Evolutionary conservation across 805 yeast species (phyloP).

Genomic region (Priceomyces fermenticarens): DNA sequence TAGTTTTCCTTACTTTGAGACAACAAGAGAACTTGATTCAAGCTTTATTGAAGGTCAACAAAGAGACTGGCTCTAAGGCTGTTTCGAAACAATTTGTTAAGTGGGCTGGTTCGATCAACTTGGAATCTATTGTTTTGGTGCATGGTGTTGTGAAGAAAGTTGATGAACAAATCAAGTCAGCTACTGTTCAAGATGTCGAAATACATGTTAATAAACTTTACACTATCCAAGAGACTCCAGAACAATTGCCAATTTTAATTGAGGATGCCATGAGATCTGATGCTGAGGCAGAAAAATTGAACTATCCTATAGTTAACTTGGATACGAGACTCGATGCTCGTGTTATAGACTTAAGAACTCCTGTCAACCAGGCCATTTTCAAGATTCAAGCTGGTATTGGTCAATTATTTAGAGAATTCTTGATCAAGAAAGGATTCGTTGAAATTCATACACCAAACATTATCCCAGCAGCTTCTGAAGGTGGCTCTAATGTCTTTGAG

Average conservation of each 20-base stretch:
- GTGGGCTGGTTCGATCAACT: constrained; percentile 83
- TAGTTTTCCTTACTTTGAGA: constrained; percentile 87
- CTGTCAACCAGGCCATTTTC: constrained; percentile 96
- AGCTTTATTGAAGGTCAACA: constrained; percentile 76
- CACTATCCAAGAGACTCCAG: constrained; percentile 84
- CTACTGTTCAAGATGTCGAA: constrained; percentile 90
- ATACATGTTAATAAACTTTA: constrained; percentile 70
- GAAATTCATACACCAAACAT: constrained; percentile 97
- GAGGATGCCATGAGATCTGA: constrained; percentile 97
- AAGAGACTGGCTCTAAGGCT: constrained; percentile 43
- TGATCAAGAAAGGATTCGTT: constrained; percentile 62
- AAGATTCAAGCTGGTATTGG: constrained; percentile 89
- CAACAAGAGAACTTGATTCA: constrained; percentile 84
- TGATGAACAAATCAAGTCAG: constrained; percentile 82
- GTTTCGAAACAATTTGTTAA: constrained; percentile 95
- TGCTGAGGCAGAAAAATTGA: constrained; percentile 87
- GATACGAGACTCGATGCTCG: constrained; percentile 95
- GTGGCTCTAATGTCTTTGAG: constrained; percentile 96
- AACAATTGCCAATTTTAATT: constrained; percentile 86
- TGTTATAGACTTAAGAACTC: constrained; percentile 94
- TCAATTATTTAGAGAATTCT: constrained; percentile 83
- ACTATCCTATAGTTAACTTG: constrained; percentile 89
- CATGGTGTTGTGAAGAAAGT: constrained; percentile 82
- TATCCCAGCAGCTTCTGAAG: constrained; percentile 94
- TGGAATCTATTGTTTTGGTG: constrained; percentile 90